Conservation (phyloP, 208 protist genomes). For the Borovskyia barvae region DNA sequence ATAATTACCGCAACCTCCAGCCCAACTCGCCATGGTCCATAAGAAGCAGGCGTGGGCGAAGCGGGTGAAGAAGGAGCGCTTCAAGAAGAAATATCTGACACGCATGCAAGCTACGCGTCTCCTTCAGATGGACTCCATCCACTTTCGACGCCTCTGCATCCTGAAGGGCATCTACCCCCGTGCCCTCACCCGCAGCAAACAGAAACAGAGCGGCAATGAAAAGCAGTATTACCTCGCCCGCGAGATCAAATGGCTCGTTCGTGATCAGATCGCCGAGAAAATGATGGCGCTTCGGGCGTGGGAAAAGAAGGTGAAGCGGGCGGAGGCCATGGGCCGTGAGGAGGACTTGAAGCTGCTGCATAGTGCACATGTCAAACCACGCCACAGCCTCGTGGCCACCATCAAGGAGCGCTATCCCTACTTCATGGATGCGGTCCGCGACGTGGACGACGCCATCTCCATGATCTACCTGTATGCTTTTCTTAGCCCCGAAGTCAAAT, state of each 20-base stretch:
- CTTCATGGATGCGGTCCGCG: slow-evolving; percentile 95
- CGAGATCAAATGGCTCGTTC: slow-evolving; percentile 97
- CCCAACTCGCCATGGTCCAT: slow-evolving; percentile 43
- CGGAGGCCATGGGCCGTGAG: slow-evolving; percentile 65
- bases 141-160: slow-evolving; percentile 97
- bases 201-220: slow-evolving; percentile 92
- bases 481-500: slow-evolving; percentile 79
- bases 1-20: slow-evolving; percentile 2
- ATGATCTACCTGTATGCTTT: slow-evolving; percentile 95
- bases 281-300: slow-evolving; percentile 94
- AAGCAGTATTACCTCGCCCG: slow-evolving; percentile 98
- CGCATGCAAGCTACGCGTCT: slow-evolving; percentile 91
- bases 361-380: slow-evolving; percentile 72
- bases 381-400: slow-evolving; percentile 93
- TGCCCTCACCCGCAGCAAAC: slow-evolving; percentile 93
- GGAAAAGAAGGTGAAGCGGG: slow-evolving; percentile 92
- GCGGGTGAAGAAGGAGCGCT: slow-evolving; percentile 87
- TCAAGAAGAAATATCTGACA: slow-evolving; percentile 93
- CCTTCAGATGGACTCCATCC: slow-evolving; percentile 91
- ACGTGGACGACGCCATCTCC: slow-evolving; percentile 97
- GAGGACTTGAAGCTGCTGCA: slow-evolving; percentile 72
- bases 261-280: slow-evolving; percentile 95
- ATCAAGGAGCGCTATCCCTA: slow-evolving; percentile 98
- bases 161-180: slow-evolving; percentile 99
- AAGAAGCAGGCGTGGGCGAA: slow-evolving; percentile 88